These are phyloP conservation scores for Ophiosphaerella korrae DNA, from an alignment of 2,329 filamentous ascomycete species.

Conservation along the genomic window DNA sequence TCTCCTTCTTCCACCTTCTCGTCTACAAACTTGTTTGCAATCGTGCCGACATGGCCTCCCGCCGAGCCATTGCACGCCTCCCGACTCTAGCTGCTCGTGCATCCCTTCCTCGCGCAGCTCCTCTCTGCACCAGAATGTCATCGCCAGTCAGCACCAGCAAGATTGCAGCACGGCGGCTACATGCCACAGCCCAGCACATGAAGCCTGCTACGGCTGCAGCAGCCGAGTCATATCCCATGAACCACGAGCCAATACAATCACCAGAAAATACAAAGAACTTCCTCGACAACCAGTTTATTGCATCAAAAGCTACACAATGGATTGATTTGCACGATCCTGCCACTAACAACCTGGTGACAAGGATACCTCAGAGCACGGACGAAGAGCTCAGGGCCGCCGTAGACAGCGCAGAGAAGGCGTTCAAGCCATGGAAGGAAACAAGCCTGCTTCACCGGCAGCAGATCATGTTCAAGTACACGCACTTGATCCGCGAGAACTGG, in stretches of 20 bases:
- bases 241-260: slow-evolving; percentile 71
- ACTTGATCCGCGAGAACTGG: slow-evolving; percentile 82
- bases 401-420: slow-evolving; percentile 76
- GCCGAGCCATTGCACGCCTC: slow-evolving; percentile 52
- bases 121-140: slow-evolving; percentile 48
- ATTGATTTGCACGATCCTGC: slow-evolving; percentile 83
- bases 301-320: slow-evolving; percentile 71
- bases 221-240: slow-evolving; percentile 67
- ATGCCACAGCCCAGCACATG: slow-evolving; percentile 61
- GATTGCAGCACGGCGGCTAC: slow-evolving; percentile 54
- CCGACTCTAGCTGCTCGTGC: slow-evolving; percentile 48
- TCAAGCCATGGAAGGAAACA: slow-evolving; percentile 73
- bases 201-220: slow-evolving; percentile 56
- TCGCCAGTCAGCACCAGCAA: slow-evolving; percentile 43
- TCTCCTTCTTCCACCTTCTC: slow-evolving; percentile 20
- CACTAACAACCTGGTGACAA: slow-evolving; percentile 83
- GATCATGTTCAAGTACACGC: slow-evolving; percentile 86
- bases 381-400: slow-evolving; percentile 76
- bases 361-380: slow-evolving; percentile 81
- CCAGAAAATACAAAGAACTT: slow-evolving; percentile 79
- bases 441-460: slow-evolving; percentile 76
- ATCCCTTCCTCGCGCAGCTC: slow-evolving; percentile 42
- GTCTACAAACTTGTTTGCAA: neutral
- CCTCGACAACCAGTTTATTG: slow-evolving; percentile 77
- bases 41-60: slow-evolving; percentile 49